These are phyloP conservation scores for Dittrichia graveolens DNA, from an alignment of 129 eudicot species.

Conservation along the genomic window DNA sequence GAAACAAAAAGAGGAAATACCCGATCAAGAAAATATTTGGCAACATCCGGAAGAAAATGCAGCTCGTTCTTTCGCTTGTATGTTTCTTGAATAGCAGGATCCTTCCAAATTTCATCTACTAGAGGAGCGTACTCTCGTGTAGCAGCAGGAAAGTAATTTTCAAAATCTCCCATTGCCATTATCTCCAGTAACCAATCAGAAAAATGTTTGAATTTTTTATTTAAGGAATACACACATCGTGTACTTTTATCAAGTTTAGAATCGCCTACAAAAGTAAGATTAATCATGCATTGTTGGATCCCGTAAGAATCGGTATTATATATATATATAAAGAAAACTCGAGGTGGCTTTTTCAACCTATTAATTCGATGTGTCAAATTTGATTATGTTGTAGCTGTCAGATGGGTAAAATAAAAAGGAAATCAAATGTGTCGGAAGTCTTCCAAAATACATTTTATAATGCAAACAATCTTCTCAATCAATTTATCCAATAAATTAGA, in stretches of 20 bases:
- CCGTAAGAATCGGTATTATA: too few relatives aligned
- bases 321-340: too few relatives aligned
- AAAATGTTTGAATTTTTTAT: slow-evolving; percentile 56
- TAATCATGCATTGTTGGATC: neutral
- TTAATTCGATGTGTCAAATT: too few relatives aligned
- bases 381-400: too few relatives aligned
- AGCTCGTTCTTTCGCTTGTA: slow-evolving; percentile 48
- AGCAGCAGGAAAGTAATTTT: slow-evolving; percentile 54
- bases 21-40: slow-evolving; percentile 52
- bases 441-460: too few relatives aligned
- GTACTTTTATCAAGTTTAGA: slow-evolving; percentile 30
- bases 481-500: too few relatives aligned
- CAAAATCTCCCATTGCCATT: slow-evolving; percentile 51
- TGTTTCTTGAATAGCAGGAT: slow-evolving; percentile 63
- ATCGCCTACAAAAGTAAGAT: slow-evolving; percentile 35
- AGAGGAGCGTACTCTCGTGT: slow-evolving; percentile 56
- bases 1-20: slow-evolving; percentile 32
- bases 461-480: too few relatives aligned
- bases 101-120: slow-evolving; percentile 58
- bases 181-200: slow-evolving; percentile 62
- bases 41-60: slow-evolving; percentile 49
- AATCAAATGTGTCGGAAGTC: too few relatives aligned
- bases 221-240: slow-evolving; percentile 45
- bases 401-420: too few relatives aligned
- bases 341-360: too few relatives aligned